Evolutionary conservation across 2,329 filamentous ascomycete species (phyloP).

Genomic region (Fusarium temperatum): DNA sequence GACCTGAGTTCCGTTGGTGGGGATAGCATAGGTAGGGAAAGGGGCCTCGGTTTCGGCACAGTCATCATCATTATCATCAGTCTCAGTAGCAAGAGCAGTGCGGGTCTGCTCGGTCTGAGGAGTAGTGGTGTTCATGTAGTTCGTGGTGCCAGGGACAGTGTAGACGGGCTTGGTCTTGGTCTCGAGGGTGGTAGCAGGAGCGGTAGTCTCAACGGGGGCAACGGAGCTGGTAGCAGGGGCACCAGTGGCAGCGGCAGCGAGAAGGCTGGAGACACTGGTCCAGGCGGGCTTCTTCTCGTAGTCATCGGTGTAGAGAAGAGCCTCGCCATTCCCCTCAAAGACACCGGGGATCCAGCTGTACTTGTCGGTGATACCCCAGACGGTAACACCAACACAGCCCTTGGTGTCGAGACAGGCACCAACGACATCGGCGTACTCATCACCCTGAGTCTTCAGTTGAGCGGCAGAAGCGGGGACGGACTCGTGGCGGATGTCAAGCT

Average conservation of each 20-base stretch:
- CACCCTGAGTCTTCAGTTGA: slow-evolving; percentile 56
- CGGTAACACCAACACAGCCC: slow-evolving; percentile 54
- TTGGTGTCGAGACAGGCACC: slow-evolving; percentile 50
- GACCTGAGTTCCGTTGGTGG: slow-evolving; percentile 24
- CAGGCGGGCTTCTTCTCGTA: slow-evolving; percentile 53
- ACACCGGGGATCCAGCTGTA: slow-evolving; percentile 51
- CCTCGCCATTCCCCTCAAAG: slow-evolving; percentile 53
- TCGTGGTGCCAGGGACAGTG: slow-evolving; percentile 12
- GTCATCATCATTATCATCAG: slow-evolving; percentile 25
- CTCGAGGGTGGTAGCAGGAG: slow-evolving; percentile 13
- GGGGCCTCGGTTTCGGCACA: slow-evolving; percentile 13
- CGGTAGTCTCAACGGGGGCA: slow-evolving; percentile 6
- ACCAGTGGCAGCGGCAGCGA: slow-evolving; percentile 43
- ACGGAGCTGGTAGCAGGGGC: neutral
- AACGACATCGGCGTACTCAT: slow-evolving; percentile 55
- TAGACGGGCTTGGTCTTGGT: slow-evolving; percentile 17
- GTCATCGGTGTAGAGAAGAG: slow-evolving; percentile 50
- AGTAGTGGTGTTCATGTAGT: slow-evolving; percentile 22
- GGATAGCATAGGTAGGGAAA: slow-evolving; percentile 25
- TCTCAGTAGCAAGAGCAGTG: slow-evolving; percentile 26
- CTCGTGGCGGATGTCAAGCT: slow-evolving; percentile 66
- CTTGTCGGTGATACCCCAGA: slow-evolving; percentile 55
- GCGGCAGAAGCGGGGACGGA: slow-evolving; percentile 54
- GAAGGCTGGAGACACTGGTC: slow-evolving; percentile 47
- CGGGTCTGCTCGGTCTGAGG: slow-evolving; percentile 26